Conservation (phyloP, 2,329 filamentous ascomycete genomes). For the Aspergillus sp. region DNA sequence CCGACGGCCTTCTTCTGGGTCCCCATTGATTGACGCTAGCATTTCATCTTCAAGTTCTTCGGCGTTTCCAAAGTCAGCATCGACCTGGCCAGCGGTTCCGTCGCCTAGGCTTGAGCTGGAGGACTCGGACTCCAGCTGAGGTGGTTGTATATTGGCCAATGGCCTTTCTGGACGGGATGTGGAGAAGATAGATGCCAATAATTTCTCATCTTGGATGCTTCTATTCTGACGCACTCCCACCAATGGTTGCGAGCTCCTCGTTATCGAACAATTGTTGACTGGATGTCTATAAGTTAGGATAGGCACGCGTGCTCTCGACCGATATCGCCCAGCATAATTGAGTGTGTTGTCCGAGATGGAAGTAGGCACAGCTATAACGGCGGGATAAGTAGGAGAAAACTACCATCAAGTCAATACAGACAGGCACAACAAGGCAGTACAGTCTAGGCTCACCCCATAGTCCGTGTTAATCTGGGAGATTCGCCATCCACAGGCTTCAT, state of each 20-base stretch:
- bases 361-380: conserved; percentile 72
- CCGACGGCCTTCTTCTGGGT: conserved; percentile 54
- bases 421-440: neutral
- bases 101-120: conserved; percentile 45
- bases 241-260: conserved; percentile 83
- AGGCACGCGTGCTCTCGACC: conserved; percentile 81
- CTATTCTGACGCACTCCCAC: conserved; percentile 79
- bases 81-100: conserved; percentile 24
- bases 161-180: conserved; percentile 50
- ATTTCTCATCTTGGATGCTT: conserved; percentile 90
- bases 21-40: conserved; percentile 47
- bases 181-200: conserved; percentile 86
- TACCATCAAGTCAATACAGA: conserved; percentile 20
- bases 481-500: conserved; percentile 77
- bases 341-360: conserved; percentile 94
- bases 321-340: conserved; percentile 83
- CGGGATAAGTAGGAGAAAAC: conserved; percentile 91
- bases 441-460: conserved; percentile 50
- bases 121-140: conserved; percentile 35
- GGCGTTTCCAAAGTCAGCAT: conserved; percentile 50
- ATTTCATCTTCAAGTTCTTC: conserved; percentile 64
- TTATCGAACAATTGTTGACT: conserved; percentile 94
- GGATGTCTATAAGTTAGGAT: conserved; percentile 90
- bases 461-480: conserved; percentile 83
- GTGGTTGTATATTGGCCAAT: conserved; percentile 31